Base-by-base conservation (phyloP, 495 filamentous ascomycete genomes). In the Aspergillus nidulans region DNA sequence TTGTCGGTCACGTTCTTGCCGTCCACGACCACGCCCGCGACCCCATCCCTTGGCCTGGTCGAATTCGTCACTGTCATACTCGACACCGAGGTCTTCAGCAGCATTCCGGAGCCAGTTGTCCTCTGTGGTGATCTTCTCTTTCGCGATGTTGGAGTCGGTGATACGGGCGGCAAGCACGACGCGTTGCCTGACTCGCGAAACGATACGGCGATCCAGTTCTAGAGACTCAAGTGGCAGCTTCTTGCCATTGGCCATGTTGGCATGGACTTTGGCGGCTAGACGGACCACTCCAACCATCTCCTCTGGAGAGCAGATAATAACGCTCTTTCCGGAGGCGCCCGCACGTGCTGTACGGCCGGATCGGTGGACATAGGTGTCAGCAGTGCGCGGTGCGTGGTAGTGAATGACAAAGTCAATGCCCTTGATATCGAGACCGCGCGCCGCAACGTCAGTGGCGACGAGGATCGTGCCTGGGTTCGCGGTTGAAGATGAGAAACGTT, bases 341-440 rank as follows among this genome's bases (percentile, higher is more conserved):
- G 89, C 92, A 63, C 94, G 89, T 3, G 95, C 94, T 2, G 94
- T 97, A 62, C 94, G 89, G 21, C 94, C 94, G 4, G 95, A 97
- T 52, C 94, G 85, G 65, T 98, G 94, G 21, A 98, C 91, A 64
- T 98, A 98, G 55, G 84, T 85, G 69, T 97, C 94, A 21, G 94
- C 94, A 13, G 90, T 75, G 48, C 91, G 88, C 6, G 94, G 94
- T 9, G 96, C 85, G 71, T 97, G 95, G 72, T 98, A 98, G 67
- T 98, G 94, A 20, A 98, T 69, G 24, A 98, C 83, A 21, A 92
- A 78, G 49, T 96, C 84, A 40, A 97, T 89, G 25, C 81, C 82
- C 44, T 88, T 86, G 66, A 98, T 96, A 72, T 98, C 94, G 47
- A 98, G 84, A 64, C 94, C 94, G 56, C 94, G 85, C n/a, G 95